Base-by-base conservation (phyloP, 2,329 filamentous ascomycete genomes). In the Lecanicillium sp. region DNA sequence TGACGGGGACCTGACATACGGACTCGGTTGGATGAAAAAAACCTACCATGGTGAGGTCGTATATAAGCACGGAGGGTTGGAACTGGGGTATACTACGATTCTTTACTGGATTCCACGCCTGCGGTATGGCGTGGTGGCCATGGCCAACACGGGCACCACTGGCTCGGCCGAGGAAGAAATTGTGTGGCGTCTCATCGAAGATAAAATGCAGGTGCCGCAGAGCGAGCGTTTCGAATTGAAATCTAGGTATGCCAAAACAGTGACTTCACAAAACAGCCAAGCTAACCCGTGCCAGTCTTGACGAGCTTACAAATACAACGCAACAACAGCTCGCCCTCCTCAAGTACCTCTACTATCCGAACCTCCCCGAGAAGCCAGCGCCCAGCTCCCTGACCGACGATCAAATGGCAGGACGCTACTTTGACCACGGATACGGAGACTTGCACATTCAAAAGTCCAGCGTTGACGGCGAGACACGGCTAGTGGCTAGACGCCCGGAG, bases 31-130 rank as follows among this genome's bases (percentile, higher is more conserved):
- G 32, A 37, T 43, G 32, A 42, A 43, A 30, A 48, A 42, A 19
- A 48, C 39, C 9, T 32, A 43, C 23, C 46, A 48, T 24, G 46
- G 46, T 21, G 39, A 48, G 17, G 32, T 43, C 7, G 46, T 48
- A 2, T 43, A 21, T 11, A 43, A 37, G 38, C 46, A 48, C 6
- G 38, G 38, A 19, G 39, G 46, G 9, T 37, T 30, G 1, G 29
- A 36, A 32, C 2, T 30, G 5, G 32, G 30, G 2, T 48, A 48
- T 11, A 43, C 38, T 17, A 43, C 46, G 9, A 11, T n/a, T 6
- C 12, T 35, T 5, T 35, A 35, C 32, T 35, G 32, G 32, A 8
- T 35, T 7, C 32, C 32, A 5, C 6, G n/a, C 5, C 32, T 11
- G 6, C 6, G 14, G 8, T 35, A 7, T 35, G 32, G 32, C n/a